Base-by-base conservation (phyloP, 441 rosid genomes). In the Kokia cookei region DNA sequence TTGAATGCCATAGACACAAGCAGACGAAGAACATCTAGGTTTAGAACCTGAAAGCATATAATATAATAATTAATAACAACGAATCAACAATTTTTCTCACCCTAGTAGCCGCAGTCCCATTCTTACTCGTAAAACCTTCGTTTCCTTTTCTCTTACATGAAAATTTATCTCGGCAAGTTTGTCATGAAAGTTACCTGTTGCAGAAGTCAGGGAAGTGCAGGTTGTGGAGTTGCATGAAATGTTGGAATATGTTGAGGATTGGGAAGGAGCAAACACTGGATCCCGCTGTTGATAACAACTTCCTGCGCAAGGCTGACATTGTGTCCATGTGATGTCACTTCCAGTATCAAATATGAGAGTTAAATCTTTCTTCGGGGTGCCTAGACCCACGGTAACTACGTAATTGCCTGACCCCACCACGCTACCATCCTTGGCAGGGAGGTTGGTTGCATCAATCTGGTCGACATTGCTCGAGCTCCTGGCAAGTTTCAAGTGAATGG, bases 1-100 rank as follows among this genome's bases (percentile, higher is more conserved):
- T 40, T 40, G 68, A 13, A 64, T 40, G 68, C 29, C 50, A 42
- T 64, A 64, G 68, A 64, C 51, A 40, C 68, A 64, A 64, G 68
- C 15, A 17, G 68, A 17, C 19, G 68, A 63, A n/a, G 67, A 40
- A 13, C 68, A 64, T 2, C 32, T 3, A 10, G 68, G 68, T 19
- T 26, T 3, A 6, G 1, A 17, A 63, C 68, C 68, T 63, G 68
- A 35, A 63, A 42, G 26, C 27, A 17, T 37, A 63, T 40, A 63
- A 5, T 37, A 37, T 37, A 37, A 37, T 37, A 37, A 37, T 37
- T 37, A 22, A 29, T 2, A 63, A 63, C 48, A 37, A 2, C 43
- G 24, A 62, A 62, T 62, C 9, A 62, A 59, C 63, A 27, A 59
- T 13, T 59, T 13, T 59, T 37, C 42, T 6, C 42, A 37, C 42